A percentile compares a stretch with the other conserved stretches of the same genome.
phyloP scores from a whole-genome alignment of 2,329 filamentous ascomycete species.

The Trichophyton equinum region DNA sequence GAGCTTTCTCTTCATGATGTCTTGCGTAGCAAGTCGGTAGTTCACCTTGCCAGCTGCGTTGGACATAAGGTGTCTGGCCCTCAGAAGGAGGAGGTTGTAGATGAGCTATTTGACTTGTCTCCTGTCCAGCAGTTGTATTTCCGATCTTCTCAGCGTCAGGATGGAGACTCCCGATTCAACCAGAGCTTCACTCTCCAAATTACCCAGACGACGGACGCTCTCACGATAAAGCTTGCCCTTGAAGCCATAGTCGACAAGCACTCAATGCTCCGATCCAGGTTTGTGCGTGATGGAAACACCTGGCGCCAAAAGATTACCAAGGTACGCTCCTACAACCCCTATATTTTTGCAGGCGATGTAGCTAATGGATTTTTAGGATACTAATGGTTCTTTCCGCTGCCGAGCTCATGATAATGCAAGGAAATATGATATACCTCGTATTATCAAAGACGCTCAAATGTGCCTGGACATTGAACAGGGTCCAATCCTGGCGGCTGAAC shows the following conservation, averaged over 20 bases:
- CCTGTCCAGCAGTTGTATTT: conserved; percentile 18
- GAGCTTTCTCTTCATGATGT: conserved; percentile 38
- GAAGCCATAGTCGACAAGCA: conserved; percentile 13
- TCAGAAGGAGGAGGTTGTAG: conserved; percentile 11
- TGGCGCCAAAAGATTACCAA: conserved; percentile 14
- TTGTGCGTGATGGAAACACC: conserved; percentile 9
- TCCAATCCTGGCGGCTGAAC: conserved; percentile 17
- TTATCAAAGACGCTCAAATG: conserved; percentile 18
- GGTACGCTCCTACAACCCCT: conserved; percentile 18
- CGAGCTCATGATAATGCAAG: conserved; percentile 10
- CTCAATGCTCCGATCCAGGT: conserved; percentile 17
- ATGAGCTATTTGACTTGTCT: conserved; percentile 14
- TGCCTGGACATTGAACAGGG: conserved; percentile 24
- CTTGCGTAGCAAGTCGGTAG: conserved; percentile 36
- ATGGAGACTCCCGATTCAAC: conserved; percentile 14
- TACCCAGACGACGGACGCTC: background rate
- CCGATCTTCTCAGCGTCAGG: conserved; percentile 2
- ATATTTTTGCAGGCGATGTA: conserved; percentile 15
- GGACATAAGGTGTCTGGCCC: conserved; percentile 19
- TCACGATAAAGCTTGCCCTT: conserved; percentile 8
- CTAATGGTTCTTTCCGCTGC: conserved; percentile 9
- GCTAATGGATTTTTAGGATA: conserved; percentile 13
- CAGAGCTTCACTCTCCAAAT: conserved; percentile 17
- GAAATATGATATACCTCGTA: conserved; percentile 16
- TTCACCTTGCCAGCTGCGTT: conserved; percentile 24